Conservation (phyloP, 2,329 filamentous ascomycete species). For the Botryotinia narcissicola region DNA sequence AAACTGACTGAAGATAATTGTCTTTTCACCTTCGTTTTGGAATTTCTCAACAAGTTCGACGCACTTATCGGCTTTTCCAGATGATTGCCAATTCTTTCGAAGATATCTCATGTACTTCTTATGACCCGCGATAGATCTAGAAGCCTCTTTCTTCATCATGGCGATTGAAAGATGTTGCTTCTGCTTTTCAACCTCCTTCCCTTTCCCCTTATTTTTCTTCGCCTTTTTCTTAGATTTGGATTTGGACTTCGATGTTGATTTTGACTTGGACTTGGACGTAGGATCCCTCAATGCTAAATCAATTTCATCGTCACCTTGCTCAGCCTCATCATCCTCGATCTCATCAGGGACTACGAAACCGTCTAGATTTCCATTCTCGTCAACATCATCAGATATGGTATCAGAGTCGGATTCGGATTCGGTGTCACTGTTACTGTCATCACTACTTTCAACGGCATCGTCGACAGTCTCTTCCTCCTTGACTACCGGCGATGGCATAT, state of each 20-base stretch:
- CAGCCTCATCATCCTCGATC: conserved; percentile 31
- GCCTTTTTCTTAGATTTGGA: conserved; percentile 40
- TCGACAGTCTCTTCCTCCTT: conserved; percentile 26
- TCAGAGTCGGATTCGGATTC: conserved; percentile 45
- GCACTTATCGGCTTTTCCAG: conserved; percentile 70
- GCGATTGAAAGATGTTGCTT: conserved; percentile 51
- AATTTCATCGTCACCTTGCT: conserved; percentile 39
- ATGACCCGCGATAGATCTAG: conserved; percentile 62
- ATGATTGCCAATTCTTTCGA: conserved; percentile 70
- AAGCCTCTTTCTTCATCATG: conserved; percentile 65
- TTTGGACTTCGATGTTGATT: conserved; percentile 43
- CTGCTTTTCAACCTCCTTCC: conserved; percentile 35
- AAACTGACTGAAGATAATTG: conserved; percentile 80
- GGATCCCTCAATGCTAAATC: conserved; percentile 35
- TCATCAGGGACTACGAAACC: conserved; percentile 57
- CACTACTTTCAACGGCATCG: conserved; percentile 35
- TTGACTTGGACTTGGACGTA: conserved; percentile 30
- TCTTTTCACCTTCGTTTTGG: conserved; percentile 61
- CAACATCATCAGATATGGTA: conserved; percentile 39
- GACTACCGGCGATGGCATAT: conserved; percentile 53
- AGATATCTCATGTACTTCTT: conserved; percentile 69
- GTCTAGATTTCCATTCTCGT: conserved; percentile 46
- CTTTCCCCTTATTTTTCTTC: conserved; percentile 34
- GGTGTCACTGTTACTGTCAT: conserved; percentile 37
- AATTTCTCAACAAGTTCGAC: conserved; percentile 57